Evolutionary conservation across 106 monocot species (phyloP), one percentile per base, ranked within the genome.

Genomic region (Apostasia ramifera): DNA sequence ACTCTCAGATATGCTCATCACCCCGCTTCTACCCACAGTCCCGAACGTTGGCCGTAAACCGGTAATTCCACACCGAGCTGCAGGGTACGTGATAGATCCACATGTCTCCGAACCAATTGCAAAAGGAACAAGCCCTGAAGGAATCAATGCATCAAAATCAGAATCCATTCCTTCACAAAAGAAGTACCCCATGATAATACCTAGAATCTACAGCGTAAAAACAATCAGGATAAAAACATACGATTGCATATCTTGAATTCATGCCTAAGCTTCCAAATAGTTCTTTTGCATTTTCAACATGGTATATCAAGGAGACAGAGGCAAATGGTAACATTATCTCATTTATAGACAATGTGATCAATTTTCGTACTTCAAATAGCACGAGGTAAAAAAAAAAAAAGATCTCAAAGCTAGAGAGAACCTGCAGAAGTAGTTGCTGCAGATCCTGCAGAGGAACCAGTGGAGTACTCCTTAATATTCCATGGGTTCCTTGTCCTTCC

Each of bases 1-100:
- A 59, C 95, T 95, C 78, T 95, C 95, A 52, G 95, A 95, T 61
- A 95, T 77, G 73, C 91, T 91, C 95, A 95, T 88, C n/a, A 95
- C 91, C 62, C 91, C 95, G 39, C 72, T 88, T 59, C 95, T 77
- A n/a, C 88, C 95, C 64, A 95, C 88, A 49, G 89, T 77, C 40
- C 95, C 95, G 84, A 95, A 95, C 12, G 95, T 95, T 46, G 95
- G 91, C 48, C 95, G 85, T 71, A 91, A 74, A 44, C 76, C 66
- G 78, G 91, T 95, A 14, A 95, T 59, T 53, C 95, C 95, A 71
- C 95, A 95, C 37, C 91, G 88, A 59, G 95, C 88, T 44, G 91
- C 86, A 40, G 95, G 95, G 47, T 82, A 91, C 12, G 88, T 86
- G 8, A 95, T 75, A 40, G 95, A 95, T 1, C 95, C 95, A 61